Evolutionary conservation across 495 filamentous ascomycete species (phyloP).

Genomic region (Xylaria scruposa): DNA sequence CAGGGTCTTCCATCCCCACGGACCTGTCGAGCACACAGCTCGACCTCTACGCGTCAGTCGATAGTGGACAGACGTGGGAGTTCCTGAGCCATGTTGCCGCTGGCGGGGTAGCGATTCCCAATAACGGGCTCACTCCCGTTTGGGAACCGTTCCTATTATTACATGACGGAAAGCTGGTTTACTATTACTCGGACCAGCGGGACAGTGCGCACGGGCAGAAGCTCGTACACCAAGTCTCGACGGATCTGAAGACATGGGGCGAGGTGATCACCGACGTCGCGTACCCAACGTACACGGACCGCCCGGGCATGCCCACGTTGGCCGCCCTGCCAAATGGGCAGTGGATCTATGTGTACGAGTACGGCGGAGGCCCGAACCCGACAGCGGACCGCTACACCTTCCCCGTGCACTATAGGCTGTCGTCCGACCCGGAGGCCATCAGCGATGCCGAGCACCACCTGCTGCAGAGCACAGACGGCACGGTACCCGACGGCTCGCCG

Average conservation of each 20-base stretch:
- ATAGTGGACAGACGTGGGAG: too few species aligned
- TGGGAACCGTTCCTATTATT: too few species aligned
- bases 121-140: too few species aligned
- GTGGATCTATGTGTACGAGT: neutral
- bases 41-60: too few species aligned
- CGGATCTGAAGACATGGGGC: slow-evolving; percentile 55
- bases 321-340: slow-evolving; percentile 40
- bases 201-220: slow-evolving; percentile 61
- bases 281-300: slow-evolving; percentile 47
- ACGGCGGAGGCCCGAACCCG: neutral
- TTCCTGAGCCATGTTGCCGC: too few species aligned
- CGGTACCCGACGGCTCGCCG: slow-evolving; percentile 40
- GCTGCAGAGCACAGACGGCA: neutral
- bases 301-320: slow-evolving; percentile 61
- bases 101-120: too few species aligned
- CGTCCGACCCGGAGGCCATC: neutral
- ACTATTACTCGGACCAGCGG: slow-evolving; percentile 52
- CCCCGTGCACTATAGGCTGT: neutral
- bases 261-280: slow-evolving; percentile 51
- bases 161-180: too few species aligned
- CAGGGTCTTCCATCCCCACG: too few species aligned
- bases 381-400: neutral
- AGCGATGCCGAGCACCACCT: neutral
- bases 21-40: too few species aligned
- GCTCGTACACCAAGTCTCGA: slow-evolving; percentile 55